A percentile compares a stretch with the other conserved stretches of the same genome.
Conservation (phyloP, 306 rosid genomes). For the Datisca glomerata region DNA sequence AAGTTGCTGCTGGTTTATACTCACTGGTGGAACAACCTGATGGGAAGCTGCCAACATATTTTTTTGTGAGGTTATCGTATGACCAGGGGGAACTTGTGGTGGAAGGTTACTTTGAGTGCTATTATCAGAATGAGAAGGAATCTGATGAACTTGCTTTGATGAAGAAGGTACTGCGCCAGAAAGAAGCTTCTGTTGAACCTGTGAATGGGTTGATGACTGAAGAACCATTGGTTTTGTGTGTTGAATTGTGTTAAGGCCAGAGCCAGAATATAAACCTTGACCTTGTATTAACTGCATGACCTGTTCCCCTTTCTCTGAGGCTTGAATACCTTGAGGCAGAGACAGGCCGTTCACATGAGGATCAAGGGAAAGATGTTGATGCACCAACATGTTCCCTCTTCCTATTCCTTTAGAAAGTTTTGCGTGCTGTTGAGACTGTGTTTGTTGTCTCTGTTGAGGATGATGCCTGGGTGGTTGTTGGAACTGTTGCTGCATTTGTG, state of each 20-base stretch:
- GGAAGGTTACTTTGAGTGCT: constrained; percentile 48
- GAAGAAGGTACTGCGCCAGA: constrained; percentile 40
- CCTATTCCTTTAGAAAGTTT: constrained; percentile 74
- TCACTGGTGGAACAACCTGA: constrained; percentile 28
- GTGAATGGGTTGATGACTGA: constrained; percentile 58
- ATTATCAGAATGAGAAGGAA: constrained; percentile 54
- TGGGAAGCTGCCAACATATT: constrained; percentile 40
- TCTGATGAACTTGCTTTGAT: constrained; percentile 51
- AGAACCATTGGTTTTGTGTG: constrained; percentile 52
- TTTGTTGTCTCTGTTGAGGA: constrained; percentile 68
- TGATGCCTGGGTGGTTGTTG: constrained; percentile 85
- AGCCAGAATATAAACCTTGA: constrained; percentile 55
- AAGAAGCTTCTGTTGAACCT: constrained; percentile 54
- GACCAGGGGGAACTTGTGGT: constrained; percentile 36
- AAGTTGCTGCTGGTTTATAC: constrained; percentile 38
- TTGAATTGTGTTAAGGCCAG: constrained; percentile 52
- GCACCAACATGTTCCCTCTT: constrained; percentile 53
- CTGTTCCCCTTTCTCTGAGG: constrained; percentile 85
- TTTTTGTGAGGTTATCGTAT: too few species aligned
- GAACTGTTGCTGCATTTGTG: constrained; percentile 52
- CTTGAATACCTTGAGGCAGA: constrained; percentile 59
- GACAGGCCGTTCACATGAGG: constrained; percentile 69
- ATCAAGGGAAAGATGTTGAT: constrained; percentile 60
- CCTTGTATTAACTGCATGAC: constrained; percentile 66
- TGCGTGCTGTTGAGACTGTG: constrained; percentile 69